Evolutionary conservation across 2,329 filamentous ascomycete species (phyloP).

Genomic region (Rutstroemia sp.): DNA sequence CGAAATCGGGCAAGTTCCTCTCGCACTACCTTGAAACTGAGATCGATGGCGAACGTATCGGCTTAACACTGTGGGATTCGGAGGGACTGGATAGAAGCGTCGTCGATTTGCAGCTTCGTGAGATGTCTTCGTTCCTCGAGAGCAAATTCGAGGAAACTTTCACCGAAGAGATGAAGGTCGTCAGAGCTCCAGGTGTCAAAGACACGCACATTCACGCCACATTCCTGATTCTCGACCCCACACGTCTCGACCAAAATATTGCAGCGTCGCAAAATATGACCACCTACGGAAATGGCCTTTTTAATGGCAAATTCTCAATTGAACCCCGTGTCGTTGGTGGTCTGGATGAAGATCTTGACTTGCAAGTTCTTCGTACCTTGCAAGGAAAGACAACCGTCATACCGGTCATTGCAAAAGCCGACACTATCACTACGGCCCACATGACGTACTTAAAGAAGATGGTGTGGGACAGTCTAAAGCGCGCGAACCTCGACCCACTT

Average conservation of each 20-base stretch:
- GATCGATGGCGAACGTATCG: conserved; percentile 84
- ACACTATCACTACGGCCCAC: conserved; percentile 91
- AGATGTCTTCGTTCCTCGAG: conserved; percentile 88
- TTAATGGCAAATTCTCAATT: conserved; percentile 41
- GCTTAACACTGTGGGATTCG: conserved; percentile 93
- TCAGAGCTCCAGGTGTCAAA: conserved; percentile 83
- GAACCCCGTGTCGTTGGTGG: conserved; percentile 49
- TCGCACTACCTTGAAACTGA: conserved; percentile 91
- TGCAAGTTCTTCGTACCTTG: conserved; percentile 81
- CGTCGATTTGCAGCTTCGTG: conserved; percentile 86
- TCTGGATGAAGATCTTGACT: conserved; percentile 80
- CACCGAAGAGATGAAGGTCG: conserved; percentile 93
- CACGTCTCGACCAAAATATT: conserved; percentile 76
- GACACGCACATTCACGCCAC: conserved; percentile 97
- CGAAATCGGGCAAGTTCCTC: conserved; percentile 58
- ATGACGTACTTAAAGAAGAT: conserved; percentile 88
- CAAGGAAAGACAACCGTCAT: conserved; percentile 94
- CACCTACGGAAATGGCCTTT: conserved; percentile 41
- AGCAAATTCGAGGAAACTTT: conserved; percentile 99
- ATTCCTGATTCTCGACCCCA: conserved; percentile 85
- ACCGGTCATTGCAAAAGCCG: conserved; percentile 91
- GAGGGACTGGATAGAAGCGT: conserved; percentile 91
- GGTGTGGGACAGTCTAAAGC: conserved; percentile 83
- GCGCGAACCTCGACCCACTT: conserved; percentile 78
- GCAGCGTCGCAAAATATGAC: conserved; percentile 48